phyloP scores from a whole-genome alignment of 202 grass and related monocot species.

The Setaria italica region DNA sequence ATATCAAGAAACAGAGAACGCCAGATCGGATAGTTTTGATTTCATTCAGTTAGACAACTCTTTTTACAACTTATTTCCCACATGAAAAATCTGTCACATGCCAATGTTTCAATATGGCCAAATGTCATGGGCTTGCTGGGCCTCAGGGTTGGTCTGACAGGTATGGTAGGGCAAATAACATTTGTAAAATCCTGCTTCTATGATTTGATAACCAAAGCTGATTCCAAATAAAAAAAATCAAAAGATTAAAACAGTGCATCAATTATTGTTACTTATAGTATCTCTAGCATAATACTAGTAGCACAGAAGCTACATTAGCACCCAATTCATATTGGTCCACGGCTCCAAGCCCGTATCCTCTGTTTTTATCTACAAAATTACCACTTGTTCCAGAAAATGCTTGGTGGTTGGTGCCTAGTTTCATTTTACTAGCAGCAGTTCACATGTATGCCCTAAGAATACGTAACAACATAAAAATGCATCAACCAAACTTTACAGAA shows the following conservation, averaged over 20 bases:
- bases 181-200: slow-evolving; percentile 14
- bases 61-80: too few relatives aligned
- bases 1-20: slow-evolving; percentile 15
- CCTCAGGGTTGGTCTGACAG: too few relatives aligned
- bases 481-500: neutral
- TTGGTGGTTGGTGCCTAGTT: neutral
- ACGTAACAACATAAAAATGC: neutral
- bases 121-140: too few relatives aligned
- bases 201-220: slow-evolving; percentile 10
- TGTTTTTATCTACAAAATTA: neutral
- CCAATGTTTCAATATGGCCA: too few relatives aligned
- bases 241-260: neutral
- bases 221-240: neutral
- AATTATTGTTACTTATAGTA: neutral
- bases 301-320: neutral
- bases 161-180: neutral
- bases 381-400: neutral
- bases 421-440: neutral
- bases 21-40: neutral
- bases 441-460: neutral
- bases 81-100: too few relatives aligned
- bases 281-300: neutral
- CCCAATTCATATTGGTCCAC: neutral
- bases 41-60: too few relatives aligned
- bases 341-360: neutral